These are phyloP conservation scores for Chamaecrista fasciculata DNA, from an alignment of 306 rosid genomes.

Conservation along the genomic window DNA sequence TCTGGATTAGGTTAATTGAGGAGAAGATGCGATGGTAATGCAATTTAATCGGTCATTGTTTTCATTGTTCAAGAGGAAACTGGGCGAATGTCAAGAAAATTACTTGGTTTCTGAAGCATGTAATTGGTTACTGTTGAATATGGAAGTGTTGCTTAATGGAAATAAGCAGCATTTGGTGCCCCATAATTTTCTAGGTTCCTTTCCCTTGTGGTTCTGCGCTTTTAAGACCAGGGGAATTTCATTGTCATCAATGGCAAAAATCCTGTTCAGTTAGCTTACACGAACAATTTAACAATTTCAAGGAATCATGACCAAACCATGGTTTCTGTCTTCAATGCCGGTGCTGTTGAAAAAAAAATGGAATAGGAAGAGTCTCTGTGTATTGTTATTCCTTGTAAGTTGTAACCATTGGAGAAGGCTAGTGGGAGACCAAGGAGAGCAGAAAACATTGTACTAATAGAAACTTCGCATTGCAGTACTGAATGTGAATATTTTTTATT, in stretches of 20 bases:
- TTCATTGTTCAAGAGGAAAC: constrained; percentile 47
- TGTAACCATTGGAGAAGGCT: not conserved
- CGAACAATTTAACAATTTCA: not conserved
- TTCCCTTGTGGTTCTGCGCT: not conserved
- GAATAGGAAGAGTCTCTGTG: not conserved
- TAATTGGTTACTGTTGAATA: constrained; percentile 50
- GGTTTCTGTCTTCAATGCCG: not conserved
- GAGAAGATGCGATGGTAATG: constrained; percentile 34
- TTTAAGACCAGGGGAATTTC: not conserved
- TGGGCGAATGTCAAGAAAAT: constrained; percentile 36
- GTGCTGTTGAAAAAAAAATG: not conserved
- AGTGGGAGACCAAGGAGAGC: not conserved
- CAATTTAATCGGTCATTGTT: constrained; percentile 39
- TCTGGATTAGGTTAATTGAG: constrained; percentile 75
- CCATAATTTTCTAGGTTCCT: constrained; percentile 10
- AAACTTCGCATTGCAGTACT: constrained; percentile 5
- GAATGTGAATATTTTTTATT: not conserved
- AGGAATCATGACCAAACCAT: not conserved
- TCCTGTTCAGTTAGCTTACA: not conserved
- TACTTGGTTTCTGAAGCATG: constrained; percentile 42
- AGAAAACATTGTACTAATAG: not conserved
- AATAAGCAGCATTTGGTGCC: constrained; percentile 37
- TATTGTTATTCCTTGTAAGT: too few relatives aligned
- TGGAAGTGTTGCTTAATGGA: constrained; percentile 39
- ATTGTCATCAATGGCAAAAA: not conserved